Conservation (phyloP, 1,284 basidiomycete genomes). For the Rhodotorula glutinis region DNA sequence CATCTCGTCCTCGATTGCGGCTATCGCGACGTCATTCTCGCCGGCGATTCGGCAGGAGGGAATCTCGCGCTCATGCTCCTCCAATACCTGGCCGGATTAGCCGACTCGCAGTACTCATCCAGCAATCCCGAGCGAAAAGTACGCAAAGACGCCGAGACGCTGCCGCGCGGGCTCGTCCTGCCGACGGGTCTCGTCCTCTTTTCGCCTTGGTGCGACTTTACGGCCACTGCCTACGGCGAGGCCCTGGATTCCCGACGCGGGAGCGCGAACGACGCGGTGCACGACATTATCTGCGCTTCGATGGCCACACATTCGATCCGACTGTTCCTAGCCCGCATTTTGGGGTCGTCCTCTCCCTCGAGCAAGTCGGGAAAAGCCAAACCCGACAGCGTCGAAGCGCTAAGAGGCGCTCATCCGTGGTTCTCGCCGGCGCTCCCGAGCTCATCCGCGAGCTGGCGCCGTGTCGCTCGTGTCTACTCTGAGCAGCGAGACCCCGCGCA, state of each 20-base stretch:
- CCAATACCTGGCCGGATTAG: conserved; percentile 33
- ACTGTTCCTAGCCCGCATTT: background rate
- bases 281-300: conserved; percentile 35
- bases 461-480: conserved; percentile 14
- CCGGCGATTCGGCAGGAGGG: conserved; percentile 40
- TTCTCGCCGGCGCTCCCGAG: conserved; percentile 34
- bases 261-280: conserved; percentile 17
- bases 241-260: background rate
- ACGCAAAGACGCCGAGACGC: background rate
- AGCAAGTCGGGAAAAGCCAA: no score
- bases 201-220: conserved; percentile 41
- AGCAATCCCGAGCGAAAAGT: background rate
- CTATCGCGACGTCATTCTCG: conserved; percentile 37
- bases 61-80: conserved; percentile 34
- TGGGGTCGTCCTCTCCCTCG: background rate
- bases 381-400: background rate
- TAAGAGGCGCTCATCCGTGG: conserved; percentile 13
- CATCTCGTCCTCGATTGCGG: conserved; percentile 38
- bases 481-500: no score
- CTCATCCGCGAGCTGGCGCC: conserved; percentile 11
- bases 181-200: conserved; percentile 31
- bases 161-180: conserved; percentile 11
- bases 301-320: conserved; percentile 34
- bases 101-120: background rate
- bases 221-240: conserved; percentile 22